A percentile compares a stretch with the other conserved stretches of the same genome.
phyloP scores from a whole-genome alignment of 768 basidiomycete genomes.

The Mycena latifolia region DNA sequence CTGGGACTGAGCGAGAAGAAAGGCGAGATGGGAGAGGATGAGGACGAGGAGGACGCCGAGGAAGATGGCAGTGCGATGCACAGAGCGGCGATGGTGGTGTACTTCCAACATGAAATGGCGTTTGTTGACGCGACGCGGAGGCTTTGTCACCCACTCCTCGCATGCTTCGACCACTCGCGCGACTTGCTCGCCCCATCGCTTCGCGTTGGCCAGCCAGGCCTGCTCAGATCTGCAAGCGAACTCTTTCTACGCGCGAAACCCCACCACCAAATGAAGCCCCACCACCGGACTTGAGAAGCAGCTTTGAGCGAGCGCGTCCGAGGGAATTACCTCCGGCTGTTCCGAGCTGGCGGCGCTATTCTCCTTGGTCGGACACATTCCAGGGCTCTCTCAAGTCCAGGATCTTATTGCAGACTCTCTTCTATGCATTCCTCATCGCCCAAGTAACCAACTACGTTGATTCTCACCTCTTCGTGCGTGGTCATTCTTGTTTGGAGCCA shows the following conservation, averaged over 20 bases:
- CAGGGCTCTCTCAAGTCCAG: constrained; percentile 47
- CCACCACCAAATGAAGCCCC: constrained; percentile 14
- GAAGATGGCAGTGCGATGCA: constrained; percentile 21
- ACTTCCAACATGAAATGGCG: constrained; percentile 1
- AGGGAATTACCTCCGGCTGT: background rate
- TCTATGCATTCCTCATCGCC: constrained; percentile 53
- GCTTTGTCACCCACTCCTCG: background rate
- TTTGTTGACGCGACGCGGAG: background rate
- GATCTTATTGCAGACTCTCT: constrained; percentile 49
- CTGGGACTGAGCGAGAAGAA: constrained; percentile 27
- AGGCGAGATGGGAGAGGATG: constrained; percentile 38
- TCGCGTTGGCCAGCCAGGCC: background rate
- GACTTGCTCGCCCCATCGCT: background rate
- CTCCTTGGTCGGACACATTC: constrained; percentile 57
- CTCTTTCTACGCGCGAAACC: constrained; percentile 9
- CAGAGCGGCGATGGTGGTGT: constrained; percentile 9
- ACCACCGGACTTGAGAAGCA: constrained; percentile 28
- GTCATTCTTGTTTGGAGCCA: background rate
- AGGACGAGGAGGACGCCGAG: constrained; percentile 39
- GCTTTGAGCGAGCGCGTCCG: constrained; percentile 8
- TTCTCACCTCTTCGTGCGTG: constrained; percentile 44
- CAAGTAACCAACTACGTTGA: constrained; percentile 44
- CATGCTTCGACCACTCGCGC: constrained; percentile 15
- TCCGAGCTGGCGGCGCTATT: constrained; percentile 44
- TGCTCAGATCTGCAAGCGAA: constrained; percentile 4